These are phyloP conservation scores for Candida ovalis DNA, from an alignment of 805 yeast genomes.

Conservation along the genomic window DNA sequence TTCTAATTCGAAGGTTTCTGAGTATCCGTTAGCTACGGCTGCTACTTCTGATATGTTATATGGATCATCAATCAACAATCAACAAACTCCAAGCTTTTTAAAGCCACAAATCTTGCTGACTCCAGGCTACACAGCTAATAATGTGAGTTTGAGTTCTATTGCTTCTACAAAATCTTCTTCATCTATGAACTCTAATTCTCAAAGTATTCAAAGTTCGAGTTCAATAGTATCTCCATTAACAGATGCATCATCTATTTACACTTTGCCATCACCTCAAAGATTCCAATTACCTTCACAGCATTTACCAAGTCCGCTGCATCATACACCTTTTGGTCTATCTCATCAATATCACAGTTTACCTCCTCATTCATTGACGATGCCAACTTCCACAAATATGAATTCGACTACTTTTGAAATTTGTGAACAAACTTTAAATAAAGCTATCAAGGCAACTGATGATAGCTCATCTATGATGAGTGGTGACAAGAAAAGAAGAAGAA, in stretches of 20 bases:
- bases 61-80: not conserved
- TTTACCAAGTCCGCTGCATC: not conserved
- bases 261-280: not conserved
- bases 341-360: not conserved
- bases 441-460: conserved; percentile 2
- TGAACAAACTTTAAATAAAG: not conserved
- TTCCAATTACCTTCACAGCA: conserved; percentile 3
- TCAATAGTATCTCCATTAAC: not conserved
- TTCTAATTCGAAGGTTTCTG: not conserved
- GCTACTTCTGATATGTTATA: not conserved
- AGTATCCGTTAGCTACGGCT: not conserved
- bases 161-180: conserved; percentile 1
- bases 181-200: not conserved
- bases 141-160: not conserved
- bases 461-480: not conserved
- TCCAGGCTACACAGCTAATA: not conserved
- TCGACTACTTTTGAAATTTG: not conserved
- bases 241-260: not conserved
- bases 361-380: not conserved
- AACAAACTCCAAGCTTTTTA: not conserved
- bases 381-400: not conserved
- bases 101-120: conserved; percentile 1
- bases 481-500: conserved; percentile 5
- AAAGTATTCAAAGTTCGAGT: not conserved
- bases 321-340: not conserved